Conservation (phyloP, 2,329 filamentous ascomycete genomes). For the Epichloe bromicola region DNA sequence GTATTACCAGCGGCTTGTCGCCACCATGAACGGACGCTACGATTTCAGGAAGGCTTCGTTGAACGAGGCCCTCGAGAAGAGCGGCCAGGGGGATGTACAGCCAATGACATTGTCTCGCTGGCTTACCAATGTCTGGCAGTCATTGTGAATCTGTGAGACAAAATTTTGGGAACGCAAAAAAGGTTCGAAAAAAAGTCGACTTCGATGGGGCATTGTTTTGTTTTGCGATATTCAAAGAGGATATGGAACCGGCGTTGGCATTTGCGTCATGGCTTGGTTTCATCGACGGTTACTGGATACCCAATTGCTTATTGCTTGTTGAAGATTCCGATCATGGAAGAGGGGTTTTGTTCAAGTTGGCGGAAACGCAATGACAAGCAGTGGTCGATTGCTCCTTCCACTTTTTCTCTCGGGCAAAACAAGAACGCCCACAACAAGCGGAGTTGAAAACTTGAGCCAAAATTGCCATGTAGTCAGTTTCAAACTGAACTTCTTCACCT, state of each 20-base stretch:
- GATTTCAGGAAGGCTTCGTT: slow-evolving; percentile 49
- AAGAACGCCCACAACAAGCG: neutral
- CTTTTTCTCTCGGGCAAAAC: neutral
- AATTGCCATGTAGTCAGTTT: neutral
- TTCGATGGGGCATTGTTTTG: neutral
- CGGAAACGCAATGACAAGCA: neutral
- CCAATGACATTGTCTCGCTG: slow-evolving; percentile 41
- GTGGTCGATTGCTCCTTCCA: slow-evolving; percentile 3
- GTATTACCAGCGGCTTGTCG: slow-evolving; percentile 49
- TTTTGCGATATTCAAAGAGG: neutral
- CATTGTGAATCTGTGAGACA: slow-evolving; percentile 1
- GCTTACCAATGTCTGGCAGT: slow-evolving; percentile 24
- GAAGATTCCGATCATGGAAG: neutral
- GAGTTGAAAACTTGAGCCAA: too few species aligned
- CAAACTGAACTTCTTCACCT: neutral
- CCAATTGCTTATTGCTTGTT: neutral
- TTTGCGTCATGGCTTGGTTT: neutral
- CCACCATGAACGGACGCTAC: slow-evolving; percentile 56
- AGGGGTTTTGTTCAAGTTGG: neutral
- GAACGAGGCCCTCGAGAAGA: slow-evolving; percentile 33
- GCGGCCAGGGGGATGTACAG: slow-evolving; percentile 24
- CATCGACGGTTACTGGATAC: neutral
- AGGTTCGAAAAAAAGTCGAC: neutral
- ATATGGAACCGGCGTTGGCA: neutral
- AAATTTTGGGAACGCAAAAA: neutral